Conservation (phyloP, 2,329 filamentous ascomycete species). For the Gnomoniopsis smithogilvyi region DNA sequence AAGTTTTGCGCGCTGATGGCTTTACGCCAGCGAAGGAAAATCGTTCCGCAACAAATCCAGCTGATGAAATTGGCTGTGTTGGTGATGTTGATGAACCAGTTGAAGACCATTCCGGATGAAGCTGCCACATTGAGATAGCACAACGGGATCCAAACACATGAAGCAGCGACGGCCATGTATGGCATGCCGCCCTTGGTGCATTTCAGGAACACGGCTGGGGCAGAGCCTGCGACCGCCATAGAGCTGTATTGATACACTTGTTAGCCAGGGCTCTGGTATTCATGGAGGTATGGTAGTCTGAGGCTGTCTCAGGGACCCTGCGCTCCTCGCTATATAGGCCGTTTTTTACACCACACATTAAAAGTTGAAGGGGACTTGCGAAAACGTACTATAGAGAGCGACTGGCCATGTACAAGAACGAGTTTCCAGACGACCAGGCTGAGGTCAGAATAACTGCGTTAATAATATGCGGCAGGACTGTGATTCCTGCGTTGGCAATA, state of each 20-base stretch:
- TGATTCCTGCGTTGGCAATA: slow-evolving; percentile 58
- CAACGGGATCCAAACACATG: slow-evolving; percentile 58
- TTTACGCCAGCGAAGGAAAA: slow-evolving; percentile 57
- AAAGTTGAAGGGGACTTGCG: background rate
- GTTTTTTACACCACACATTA: too few relatives aligned
- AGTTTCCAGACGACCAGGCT: slow-evolving; percentile 32
- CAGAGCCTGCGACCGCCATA: slow-evolving; percentile 43
- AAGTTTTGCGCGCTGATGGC: slow-evolving; percentile 42
- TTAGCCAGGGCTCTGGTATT: background rate
- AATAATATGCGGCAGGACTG: slow-evolving; percentile 60
- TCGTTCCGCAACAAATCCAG: slow-evolving; percentile 51
- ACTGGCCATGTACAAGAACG: slow-evolving; percentile 31
- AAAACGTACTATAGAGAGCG: slow-evolving; percentile 35
- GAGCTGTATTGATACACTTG: slow-evolving; percentile 19
- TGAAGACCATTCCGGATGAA: slow-evolving; percentile 56
- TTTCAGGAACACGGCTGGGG: slow-evolving; percentile 41
- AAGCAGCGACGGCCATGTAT: slow-evolving; percentile 32
- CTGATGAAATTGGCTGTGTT: slow-evolving; percentile 50
- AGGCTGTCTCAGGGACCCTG: too few relatives aligned
- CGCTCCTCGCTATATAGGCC: too few relatives aligned
- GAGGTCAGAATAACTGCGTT: slow-evolving; percentile 60
- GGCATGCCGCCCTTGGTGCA: slow-evolving; percentile 45
- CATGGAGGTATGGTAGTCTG: background rate
- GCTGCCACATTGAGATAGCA: slow-evolving; percentile 61
- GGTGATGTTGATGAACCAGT: slow-evolving; percentile 56